A percentile compares a stretch with the other conserved stretches of the same genome.
Evolutionary conservation across 208 protist species (phyloP).

Genomic region (Trypanosoma grayi): DNA sequence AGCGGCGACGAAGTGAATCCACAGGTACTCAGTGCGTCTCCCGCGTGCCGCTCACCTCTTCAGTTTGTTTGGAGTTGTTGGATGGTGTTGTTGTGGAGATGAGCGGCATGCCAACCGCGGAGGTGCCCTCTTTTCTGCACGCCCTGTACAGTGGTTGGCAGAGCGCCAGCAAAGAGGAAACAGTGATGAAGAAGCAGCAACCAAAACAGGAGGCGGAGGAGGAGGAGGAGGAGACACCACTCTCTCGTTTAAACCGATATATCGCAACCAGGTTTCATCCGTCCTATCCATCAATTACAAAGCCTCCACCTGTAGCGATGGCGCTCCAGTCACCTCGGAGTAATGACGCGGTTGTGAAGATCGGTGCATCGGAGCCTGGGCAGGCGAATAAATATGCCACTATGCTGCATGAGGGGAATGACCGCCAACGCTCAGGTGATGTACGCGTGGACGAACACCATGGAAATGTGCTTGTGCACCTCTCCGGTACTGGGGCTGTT

Average conservation of each 20-base stretch:
- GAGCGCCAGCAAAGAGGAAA: too few relatives aligned
- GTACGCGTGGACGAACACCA: not conserved
- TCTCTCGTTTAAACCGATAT: constrained; percentile 12
- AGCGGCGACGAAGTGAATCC: too few relatives aligned
- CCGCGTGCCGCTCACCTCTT: not conserved
- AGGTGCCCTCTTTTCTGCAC: not conserved
- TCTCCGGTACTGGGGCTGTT: not conserved
- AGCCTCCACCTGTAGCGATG: not conserved
- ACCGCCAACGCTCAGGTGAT: not conserved
- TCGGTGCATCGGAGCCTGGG: not conserved
- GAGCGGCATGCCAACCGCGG: not conserved
- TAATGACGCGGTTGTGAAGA: not conserved
- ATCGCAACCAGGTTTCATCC: not conserved
- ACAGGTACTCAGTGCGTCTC: not conserved
- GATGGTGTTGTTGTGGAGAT: constrained; percentile 5
- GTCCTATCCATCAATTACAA: not conserved
- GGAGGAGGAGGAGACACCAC: not conserved
- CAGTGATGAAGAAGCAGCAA: too few relatives aligned
- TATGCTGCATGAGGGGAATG: not conserved
- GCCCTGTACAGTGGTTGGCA: not conserved
- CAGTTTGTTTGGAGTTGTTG: constrained; percentile 6
- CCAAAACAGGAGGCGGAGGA: not conserved
- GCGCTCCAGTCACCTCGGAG: not conserved
- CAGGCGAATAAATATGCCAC: constrained; percentile 6
- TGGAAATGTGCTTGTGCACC: constrained; percentile 4